Percentiles rank a stretch among this genome's conserved stretches.
These are phyloP conservation scores for Babesia divergens DNA, from an alignment of 169 alveolate species.

Conservation along the genomic window DNA sequence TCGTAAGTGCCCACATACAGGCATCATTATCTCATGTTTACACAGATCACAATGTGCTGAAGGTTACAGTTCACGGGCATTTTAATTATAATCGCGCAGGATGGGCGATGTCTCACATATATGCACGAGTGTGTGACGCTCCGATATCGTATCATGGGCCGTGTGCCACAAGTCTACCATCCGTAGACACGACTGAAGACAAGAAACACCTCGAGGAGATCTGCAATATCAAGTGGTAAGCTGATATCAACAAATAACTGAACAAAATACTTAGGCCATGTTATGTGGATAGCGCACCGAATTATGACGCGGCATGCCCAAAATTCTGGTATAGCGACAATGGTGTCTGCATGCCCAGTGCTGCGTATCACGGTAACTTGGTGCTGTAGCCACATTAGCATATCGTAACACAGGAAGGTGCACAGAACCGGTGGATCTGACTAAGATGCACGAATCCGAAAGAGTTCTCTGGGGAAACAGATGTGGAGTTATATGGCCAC, in stretches of 20 bases:
- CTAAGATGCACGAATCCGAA: slow-evolving; percentile 24
- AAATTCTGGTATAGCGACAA: slow-evolving; percentile 25
- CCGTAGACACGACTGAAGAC: slow-evolving; percentile 27
- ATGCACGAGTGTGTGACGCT: slow-evolving; percentile 29
- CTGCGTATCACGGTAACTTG: slow-evolving; percentile 30
- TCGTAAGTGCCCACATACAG: slow-evolving; percentile 14
- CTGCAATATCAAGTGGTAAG: slow-evolving; percentile 53
- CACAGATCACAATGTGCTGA: slow-evolving; percentile 38
- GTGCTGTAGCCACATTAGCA: neutral
- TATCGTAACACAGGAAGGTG: slow-evolving; percentile 12
- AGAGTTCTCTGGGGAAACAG: slow-evolving; percentile 48
- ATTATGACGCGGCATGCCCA: slow-evolving; percentile 31
- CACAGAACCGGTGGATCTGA: neutral
- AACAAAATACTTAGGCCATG: slow-evolving; percentile 27
- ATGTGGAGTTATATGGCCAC: slow-evolving; percentile 37
- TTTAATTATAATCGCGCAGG: neutral
- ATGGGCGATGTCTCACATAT: slow-evolving; percentile 21
- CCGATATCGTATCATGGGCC: slow-evolving; percentile 52
- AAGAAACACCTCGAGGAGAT: slow-evolving; percentile 4
- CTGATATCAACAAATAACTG: no score
- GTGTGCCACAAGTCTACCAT: slow-evolving; percentile 35
- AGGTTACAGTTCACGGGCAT: neutral
- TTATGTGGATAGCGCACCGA: slow-evolving; percentile 1
- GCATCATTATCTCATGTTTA: neutral
- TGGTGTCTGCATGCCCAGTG: slow-evolving; percentile 26